Base-by-base conservation (phyloP, 2,329 filamentous ascomycete genomes). In the Corinectria fuckeliana region DNA sequence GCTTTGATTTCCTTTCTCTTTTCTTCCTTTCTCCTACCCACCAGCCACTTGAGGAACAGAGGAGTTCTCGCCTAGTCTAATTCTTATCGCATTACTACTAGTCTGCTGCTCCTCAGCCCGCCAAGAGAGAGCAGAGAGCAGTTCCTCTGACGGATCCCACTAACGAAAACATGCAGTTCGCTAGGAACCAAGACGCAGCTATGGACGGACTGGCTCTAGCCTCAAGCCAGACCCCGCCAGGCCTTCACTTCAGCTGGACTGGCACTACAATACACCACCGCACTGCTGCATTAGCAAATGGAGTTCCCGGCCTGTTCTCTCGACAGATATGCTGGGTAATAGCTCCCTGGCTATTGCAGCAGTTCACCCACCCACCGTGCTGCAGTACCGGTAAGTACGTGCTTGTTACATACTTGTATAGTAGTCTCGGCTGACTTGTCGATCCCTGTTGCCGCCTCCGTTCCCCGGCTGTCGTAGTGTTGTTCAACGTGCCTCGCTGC, bases 191-290 rank as follows among this genome's bases (percentile, higher is more conserved):
- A 23, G 20, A 28, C 34, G 52, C 52, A 32, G 13, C 28, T 21
- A 23, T 28, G n/a, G 32, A 36, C 32, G n/a, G 32, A 18, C 20
- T 23, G 45, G 16, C 23, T 34, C 23, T 48, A 48, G 45, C 45
- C 21, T 47, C 52, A 45, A 45, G 13, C 34, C 44, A 38, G 20
- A 38, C 20, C 53, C 45, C 36, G 26, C 21, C 47, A 30, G 18
- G 45, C 18, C 36, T 48, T 34, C 25, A 14, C 28, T 58, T 58
- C 56, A 52, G 56, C 56, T 58, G 49, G 49, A 28, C n/a, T n/a
- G n/a, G n/a, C n/a, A n/a, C n/a, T n/a, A n/a, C n/a, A n/a, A n/a
- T 25, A 18, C 34, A 44, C 44, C 32, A 55, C 42, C 44, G 10
- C 52, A 41, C 28, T 25, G 18, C 26, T 42, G 26, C 28, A n/a